These are phyloP conservation scores for Trametes coccinea DNA, from an alignment of 768 basidiomycete species.

Conservation along the genomic window DNA sequence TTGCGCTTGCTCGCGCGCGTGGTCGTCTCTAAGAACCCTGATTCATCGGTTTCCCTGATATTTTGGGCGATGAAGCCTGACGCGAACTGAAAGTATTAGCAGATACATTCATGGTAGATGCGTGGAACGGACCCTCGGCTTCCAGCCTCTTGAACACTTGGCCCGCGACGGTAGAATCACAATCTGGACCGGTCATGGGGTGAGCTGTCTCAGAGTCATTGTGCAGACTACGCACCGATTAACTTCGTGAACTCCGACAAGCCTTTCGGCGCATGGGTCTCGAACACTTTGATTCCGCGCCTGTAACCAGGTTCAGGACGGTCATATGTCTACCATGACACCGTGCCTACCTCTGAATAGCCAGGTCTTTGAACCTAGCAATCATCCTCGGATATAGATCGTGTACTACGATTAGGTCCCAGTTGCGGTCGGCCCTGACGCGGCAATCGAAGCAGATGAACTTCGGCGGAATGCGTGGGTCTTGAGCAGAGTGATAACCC, in stretches of 20 bases:
- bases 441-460: constrained; percentile 82
- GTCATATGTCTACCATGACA: neutral
- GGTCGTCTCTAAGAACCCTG: constrained; percentile 47
- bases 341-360: constrained; percentile 60
- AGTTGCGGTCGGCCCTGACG: constrained; percentile 61
- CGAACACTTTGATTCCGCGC: constrained; percentile 70
- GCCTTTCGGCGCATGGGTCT: constrained; percentile 45
- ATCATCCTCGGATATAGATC: constrained; percentile 60
- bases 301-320: constrained; percentile 35
- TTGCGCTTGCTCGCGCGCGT: constrained; percentile 42
- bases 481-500: constrained; percentile 64
- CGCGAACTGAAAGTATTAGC: neutral
- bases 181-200: constrained; percentile 40
- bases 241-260: constrained; percentile 55
- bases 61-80: constrained; percentile 64
- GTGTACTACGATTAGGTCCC: constrained; percentile 63
- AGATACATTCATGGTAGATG: neutral
- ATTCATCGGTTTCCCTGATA: constrained; percentile 47
- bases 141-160: constrained; percentile 71
- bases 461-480: constrained; percentile 55
- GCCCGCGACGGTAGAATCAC: constrained; percentile 52
- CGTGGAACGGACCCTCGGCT: constrained; percentile 53
- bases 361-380: constrained; percentile 65
- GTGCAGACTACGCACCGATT: constrained; percentile 47
- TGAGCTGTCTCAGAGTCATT: no score